Evolutionary conservation across 495 filamentous ascomycete genomes (phyloP), one percentile per base, ranked within the genome.

Genomic region (Xylaria nigripes): DNA sequence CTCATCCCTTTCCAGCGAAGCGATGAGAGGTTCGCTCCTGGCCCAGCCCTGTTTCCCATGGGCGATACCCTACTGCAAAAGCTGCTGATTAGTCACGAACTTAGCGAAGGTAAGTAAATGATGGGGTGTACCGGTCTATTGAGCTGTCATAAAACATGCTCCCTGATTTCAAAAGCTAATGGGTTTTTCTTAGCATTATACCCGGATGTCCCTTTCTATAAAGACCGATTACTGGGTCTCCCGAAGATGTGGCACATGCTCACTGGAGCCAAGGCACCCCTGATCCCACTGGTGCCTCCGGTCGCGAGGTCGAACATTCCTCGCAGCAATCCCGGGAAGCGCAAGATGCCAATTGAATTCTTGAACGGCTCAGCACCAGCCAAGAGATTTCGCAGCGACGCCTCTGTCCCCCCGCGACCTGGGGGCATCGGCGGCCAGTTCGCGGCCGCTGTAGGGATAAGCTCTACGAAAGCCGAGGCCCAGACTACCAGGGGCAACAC

Each of bases 31-130:
- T 67, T 62, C 43, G 42, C 61, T 8, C 57, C 54, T 6, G 64
- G 64, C 10, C 64, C 64, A 32, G 61, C 61, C 34, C 10, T 64
- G n/a, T 67, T 64, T 50, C 61, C 64, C 16, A 64, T 64, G 61
- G 61, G 55, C 10, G 64, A 67, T 25, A 62, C 61, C 9, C 51
- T 62, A n/a, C 48, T 62, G 24, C 64, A 67, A 29, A 51, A 58
- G 12, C 12, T 64, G 10, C 13, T 45, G 15, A 48, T 67, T 8
- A 62, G 59, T 27, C n/a, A 54, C 6, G 38, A 60, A 19, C 52
- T 64, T 13, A 54, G 50, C 48, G 15, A 22, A 1, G 29, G 64
- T 67, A 62, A 59, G 64, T 56, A 13, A 36, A 2, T 12, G 15
- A 45, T 10, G 3, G 23, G 36, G 25, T 4, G 4, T 9, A 29